Base-by-base conservation (phyloP, 139 green algal species). In the Chlamydomonas incerta region DNA sequence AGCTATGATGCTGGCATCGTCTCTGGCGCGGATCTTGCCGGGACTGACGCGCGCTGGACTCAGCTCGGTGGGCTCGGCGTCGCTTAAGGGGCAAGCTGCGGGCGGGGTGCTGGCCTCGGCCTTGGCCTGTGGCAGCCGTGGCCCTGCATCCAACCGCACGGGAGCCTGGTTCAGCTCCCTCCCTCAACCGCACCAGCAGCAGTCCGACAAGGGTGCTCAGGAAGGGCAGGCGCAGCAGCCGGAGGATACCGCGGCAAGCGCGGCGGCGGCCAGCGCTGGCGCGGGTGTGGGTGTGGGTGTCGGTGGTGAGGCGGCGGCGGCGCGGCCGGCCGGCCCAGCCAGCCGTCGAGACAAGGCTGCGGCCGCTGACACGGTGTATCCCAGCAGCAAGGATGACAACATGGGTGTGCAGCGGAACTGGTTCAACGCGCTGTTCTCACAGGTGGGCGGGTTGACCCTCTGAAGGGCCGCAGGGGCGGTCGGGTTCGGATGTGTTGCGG, bases 391-490 rank as follows among this genome's bases (percentile, higher is more conserved):
- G 0, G 80, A 85, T 21, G 80, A 85, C 80, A 76, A 77, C 47
- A 13, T 85, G 50, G 67, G 67, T 3, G 80, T 85, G 50, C 80
- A 85, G 67, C 33, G 34, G 28, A 85, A 85, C 47, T 85, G 80
- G 80, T 85, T 85, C 67, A 85, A 76, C 24, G 66, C 80, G 33
- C 80, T 85, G 9, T 68, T 76, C 20, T 35, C 66, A 10, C 80
- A 76, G 41, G 65, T 37, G n/a, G 29, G 63, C 28, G 60, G 8
- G 41, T 50, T 50, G n/a, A n/a, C n/a, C n/a, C n/a, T n/a, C n/a
- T n/a, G n/a, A n/a, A n/a, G n/a, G n/a, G n/a, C n/a, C n/a, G n/a
- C n/a, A n/a, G n/a, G n/a, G n/a, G n/a, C n/a, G n/a, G n/a, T n/a
- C n/a, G n/a, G n/a, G n/a, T n/a, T n/a, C n/a, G n/a, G n/a, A n/a